Conservation (phyloP, 176 grass and related monocot genomes). For the Poa pratensis region DNA sequence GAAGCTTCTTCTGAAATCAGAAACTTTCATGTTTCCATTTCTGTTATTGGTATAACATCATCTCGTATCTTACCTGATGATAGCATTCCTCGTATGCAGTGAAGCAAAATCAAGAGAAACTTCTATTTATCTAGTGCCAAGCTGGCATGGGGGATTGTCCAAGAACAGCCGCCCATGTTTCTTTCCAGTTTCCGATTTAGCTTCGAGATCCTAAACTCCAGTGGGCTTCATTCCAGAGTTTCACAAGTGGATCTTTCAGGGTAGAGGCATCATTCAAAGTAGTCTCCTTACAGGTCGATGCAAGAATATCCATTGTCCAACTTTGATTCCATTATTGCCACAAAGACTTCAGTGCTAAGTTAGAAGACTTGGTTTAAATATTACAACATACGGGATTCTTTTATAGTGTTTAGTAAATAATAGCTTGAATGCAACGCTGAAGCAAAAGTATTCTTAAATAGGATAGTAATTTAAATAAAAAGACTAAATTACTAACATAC, state of each 20-base stretch:
- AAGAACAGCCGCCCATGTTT: slow-evolving; percentile 41
- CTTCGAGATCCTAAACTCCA: slow-evolving; percentile 36
- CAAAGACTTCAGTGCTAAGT: slow-evolving; percentile 3
- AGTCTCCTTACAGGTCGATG: slow-evolving; percentile 6
- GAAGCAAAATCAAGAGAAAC: not conserved
- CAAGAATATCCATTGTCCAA: not conserved
- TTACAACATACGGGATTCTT: not conserved
- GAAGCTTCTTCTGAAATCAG: not conserved
- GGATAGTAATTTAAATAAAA: not conserved
- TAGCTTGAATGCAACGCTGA: not conserved
- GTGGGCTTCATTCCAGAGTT: slow-evolving; percentile 29
- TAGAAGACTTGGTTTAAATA: not conserved
- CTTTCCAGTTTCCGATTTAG: slow-evolving; percentile 9
- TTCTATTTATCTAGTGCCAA: slow-evolving; percentile 19
- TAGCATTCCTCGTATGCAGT: not conserved
- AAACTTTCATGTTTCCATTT: not conserved
- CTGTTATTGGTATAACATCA: not conserved
- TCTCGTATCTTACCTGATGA: not conserved
- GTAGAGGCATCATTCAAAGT: slow-evolving; percentile 7
- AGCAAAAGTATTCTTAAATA: not conserved
- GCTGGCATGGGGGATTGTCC: slow-evolving; percentile 2
- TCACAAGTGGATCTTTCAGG: slow-evolving; percentile 34
- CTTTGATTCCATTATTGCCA: not conserved
- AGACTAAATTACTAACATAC: not conserved
- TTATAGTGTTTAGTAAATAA: not conserved